A percentile compares a stretch with the other conserved stretches of the same genome.
phyloP scores from a whole-genome alignment of 2,329 filamentous ascomycete genomes.

The Fusarium liriodendri region DNA sequence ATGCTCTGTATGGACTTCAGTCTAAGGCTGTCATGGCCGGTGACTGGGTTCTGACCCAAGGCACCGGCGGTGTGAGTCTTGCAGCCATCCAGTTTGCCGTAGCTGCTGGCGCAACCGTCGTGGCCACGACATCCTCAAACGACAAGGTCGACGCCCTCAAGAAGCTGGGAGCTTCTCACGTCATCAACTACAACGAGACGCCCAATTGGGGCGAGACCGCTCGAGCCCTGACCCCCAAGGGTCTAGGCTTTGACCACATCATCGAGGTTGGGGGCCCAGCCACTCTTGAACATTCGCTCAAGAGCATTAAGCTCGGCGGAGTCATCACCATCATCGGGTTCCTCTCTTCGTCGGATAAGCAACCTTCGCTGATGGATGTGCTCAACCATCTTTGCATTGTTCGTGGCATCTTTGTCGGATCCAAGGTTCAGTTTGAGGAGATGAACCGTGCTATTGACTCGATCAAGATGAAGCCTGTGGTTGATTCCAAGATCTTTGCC shows the following conservation, averaged over 20 bases:
- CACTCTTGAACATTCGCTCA: conserved; percentile 54
- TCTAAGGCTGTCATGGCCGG: conserved; percentile 46
- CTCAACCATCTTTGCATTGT: conserved; percentile 48
- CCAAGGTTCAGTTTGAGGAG: conserved; percentile 58
- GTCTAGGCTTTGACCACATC: conserved; percentile 55
- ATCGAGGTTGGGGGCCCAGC: conserved; percentile 56
- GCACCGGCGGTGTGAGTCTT: conserved; percentile 56
- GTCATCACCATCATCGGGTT: conserved; percentile 52
- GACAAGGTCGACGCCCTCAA: conserved; percentile 51
- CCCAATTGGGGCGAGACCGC: conserved; percentile 54
- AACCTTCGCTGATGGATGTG: neutral
- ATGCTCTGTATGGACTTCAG: conserved; percentile 63
- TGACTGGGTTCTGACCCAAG: conserved; percentile 54
- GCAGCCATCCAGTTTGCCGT: conserved; percentile 56
- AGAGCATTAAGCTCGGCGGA: conserved; percentile 54
- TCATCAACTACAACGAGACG: conserved; percentile 57
- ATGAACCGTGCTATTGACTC: conserved; percentile 61
- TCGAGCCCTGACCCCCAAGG: conserved; percentile 47
- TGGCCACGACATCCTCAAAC: conserved; percentile 54
- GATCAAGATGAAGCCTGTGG: conserved; percentile 54
- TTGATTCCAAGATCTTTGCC: conserved; percentile 56
- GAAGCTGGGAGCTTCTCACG: conserved; percentile 54
- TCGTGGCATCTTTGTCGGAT: conserved; percentile 59
- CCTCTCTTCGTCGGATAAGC: neutral
- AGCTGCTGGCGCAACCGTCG: conserved; percentile 53